A percentile compares a stretch with the other conserved stretches of the same genome.
Conservation (phyloP, 441 rosid genomes). For the Croton setiger region DNA sequence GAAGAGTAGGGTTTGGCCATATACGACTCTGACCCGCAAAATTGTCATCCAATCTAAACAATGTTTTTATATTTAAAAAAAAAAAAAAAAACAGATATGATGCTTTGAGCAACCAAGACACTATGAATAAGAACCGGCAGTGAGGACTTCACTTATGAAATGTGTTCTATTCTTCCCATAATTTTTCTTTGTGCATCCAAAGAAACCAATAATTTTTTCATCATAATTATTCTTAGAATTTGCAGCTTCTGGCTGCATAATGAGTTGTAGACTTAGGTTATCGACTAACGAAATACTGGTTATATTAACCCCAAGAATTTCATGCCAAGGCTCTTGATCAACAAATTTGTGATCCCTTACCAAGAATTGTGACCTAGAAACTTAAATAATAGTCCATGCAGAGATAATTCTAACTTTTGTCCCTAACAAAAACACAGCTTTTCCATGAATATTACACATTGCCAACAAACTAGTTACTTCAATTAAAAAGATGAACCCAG, state of each 20-base stretch:
- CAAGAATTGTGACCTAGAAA: neutral
- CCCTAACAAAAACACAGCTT: neutral
- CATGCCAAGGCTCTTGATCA: neutral
- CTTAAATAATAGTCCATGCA: neutral
- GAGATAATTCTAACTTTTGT: neutral
- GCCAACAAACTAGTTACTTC: neutral
- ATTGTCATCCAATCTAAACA: too few relatives aligned
- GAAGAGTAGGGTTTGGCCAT: too few relatives aligned
- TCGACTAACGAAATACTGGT: neutral
- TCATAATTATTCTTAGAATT: neutral
- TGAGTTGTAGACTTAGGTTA: neutral
- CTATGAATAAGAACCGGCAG: neutral
- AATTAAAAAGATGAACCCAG: neutral
- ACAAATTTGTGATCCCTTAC: neutral
- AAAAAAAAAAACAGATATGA: too few relatives aligned
- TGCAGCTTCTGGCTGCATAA: neutral
- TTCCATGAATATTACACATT: neutral
- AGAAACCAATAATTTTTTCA: neutral
- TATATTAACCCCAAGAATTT: neutral
- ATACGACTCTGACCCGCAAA: too few relatives aligned
- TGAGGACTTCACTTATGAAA: neutral
- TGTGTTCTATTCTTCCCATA: neutral
- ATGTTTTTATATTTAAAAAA: neutral
- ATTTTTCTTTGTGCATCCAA: neutral
- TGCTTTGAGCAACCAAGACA: neutral